Evolutionary conservation across 2,329 filamentous ascomycete genomes (phyloP).

Genomic region (Claviceps africana): DNA sequence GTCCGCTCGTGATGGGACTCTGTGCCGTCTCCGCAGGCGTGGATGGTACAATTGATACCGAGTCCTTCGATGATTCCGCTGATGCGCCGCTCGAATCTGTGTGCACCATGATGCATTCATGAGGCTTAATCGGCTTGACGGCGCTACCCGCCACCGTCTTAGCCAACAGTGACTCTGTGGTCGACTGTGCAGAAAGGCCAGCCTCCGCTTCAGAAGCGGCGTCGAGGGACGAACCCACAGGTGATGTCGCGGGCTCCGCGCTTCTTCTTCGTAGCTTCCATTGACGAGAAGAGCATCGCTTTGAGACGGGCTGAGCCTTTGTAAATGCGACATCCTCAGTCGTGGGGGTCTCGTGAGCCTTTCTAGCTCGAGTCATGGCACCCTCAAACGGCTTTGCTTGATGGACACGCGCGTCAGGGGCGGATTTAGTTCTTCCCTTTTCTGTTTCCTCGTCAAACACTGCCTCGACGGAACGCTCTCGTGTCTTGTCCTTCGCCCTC

Average conservation of each 20-base stretch:
- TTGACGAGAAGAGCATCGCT: slow-evolving; percentile 2
- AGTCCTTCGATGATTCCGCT: slow-evolving; percentile 6
- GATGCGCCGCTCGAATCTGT: slow-evolving; percentile 8
- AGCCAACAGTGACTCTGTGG: background rate
- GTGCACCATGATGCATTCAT: slow-evolving; percentile 12
- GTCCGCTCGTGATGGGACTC: background rate
- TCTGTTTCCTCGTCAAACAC: background rate
- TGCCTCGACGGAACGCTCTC: background rate
- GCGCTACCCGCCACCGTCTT: background rate
- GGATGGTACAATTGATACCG: slow-evolving; percentile 11
- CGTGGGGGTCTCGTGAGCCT: background rate
- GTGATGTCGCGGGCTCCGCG: background rate
- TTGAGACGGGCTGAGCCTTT: background rate
- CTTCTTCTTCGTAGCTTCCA: background rate
- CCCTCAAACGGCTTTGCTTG: background rate
- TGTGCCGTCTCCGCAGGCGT: slow-evolving; percentile 9
- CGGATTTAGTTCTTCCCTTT: background rate
- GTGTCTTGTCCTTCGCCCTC: background rate
- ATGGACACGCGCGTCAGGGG: background rate
- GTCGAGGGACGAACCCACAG: slow-evolving; percentile 4
- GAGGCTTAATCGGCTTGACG: background rate
- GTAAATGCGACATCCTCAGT: background rate
- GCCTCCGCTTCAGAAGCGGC: background rate
- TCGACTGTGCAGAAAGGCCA: background rate
- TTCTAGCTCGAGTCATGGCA: slow-evolving; percentile 2